A percentile compares a stretch with the other conserved stretches of the same genome.
Evolutionary conservation across 2,329 filamentous ascomycete genomes (phyloP).

Genomic region (Penicillium expansum): DNA sequence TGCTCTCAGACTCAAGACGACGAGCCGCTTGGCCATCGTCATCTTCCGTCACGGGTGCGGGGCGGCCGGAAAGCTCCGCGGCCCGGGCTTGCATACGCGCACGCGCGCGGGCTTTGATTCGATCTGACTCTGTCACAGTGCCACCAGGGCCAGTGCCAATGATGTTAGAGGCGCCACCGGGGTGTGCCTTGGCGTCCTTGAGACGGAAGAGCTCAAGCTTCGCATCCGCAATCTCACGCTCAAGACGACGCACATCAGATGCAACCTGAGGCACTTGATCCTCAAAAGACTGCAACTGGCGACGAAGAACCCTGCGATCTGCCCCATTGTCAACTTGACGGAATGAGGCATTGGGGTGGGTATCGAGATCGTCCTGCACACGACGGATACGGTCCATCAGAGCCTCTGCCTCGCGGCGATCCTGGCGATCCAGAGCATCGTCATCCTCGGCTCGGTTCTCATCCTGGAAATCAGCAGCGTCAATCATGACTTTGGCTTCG

Average conservation of each 20-base stretch:
- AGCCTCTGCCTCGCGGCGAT: constrained; percentile 88
- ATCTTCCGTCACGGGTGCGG: constrained; percentile 62
- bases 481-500: constrained; percentile 89
- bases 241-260: constrained; percentile 84
- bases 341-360: constrained; percentile 74
- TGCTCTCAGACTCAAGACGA: constrained; percentile 83
- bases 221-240: constrained; percentile 89
- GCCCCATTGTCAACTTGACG: constrained; percentile 77
- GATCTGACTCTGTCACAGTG: constrained; percentile 84
- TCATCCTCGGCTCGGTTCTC: constrained; percentile 88
- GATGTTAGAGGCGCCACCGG: constrained; percentile 73
- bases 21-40: constrained; percentile 78
- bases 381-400: constrained; percentile 88
- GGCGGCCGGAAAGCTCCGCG: constrained; percentile 84
- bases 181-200: constrained; percentile 88
- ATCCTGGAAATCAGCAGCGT: constrained; percentile 95
- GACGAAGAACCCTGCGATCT: constrained; percentile 78
- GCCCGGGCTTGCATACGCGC: constrained; percentile 99
- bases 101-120: constrained; percentile 89
- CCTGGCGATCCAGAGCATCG: constrained; percentile 82
- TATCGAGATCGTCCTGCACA: constrained; percentile 91
- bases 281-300: constrained; percentile 82
- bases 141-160: constrained; percentile 92
- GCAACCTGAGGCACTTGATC: constrained; percentile 90
- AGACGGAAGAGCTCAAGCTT: constrained; percentile 89